Conservation (phyloP, 352 stramenopile genomes). For the Phytophthora ramorum region DNA sequence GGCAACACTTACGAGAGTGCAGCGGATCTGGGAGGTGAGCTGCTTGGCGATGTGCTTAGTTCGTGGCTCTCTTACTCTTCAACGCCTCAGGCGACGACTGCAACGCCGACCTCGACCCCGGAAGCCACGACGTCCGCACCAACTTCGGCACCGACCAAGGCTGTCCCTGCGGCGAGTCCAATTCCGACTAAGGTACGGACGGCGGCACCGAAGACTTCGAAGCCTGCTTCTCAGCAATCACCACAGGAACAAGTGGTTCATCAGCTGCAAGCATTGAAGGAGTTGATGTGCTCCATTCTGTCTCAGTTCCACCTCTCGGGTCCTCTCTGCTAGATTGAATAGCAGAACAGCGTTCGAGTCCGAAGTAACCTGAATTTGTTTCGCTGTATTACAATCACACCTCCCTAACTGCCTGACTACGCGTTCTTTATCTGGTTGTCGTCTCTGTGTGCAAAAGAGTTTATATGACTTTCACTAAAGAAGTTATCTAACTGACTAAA, state of each 20-base stretch:
- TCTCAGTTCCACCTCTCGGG: conserved; percentile 1
- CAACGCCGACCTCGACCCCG: not conserved
- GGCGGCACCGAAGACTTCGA: not conserved
- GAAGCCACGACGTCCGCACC: not conserved
- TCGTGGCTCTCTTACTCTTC: conserved; percentile 8
- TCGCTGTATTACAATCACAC: no score
- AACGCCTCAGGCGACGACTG: not conserved
- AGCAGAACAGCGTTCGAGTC: not conserved
- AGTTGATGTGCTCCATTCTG: conserved; percentile 3
- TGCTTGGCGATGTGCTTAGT: conserved; percentile 6
- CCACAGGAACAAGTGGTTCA: conserved; percentile 3
- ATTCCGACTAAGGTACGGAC: not conserved
- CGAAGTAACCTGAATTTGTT: no score
- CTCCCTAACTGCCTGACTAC: no score
- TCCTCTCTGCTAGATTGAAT: conserved; percentile 17
- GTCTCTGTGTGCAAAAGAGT: no score
- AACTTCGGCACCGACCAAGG: not conserved
- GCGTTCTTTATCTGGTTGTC: no score
- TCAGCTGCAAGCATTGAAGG: not conserved
- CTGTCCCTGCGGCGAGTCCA: not conserved
- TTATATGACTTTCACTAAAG: no score
- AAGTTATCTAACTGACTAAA: no score
- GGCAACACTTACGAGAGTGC: conserved; percentile 6
- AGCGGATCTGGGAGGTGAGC: not conserved
- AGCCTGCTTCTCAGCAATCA: not conserved